Evolutionary conservation across 495 filamentous ascomycete species (phyloP).

Genomic region (Penicillium coprophilum): DNA sequence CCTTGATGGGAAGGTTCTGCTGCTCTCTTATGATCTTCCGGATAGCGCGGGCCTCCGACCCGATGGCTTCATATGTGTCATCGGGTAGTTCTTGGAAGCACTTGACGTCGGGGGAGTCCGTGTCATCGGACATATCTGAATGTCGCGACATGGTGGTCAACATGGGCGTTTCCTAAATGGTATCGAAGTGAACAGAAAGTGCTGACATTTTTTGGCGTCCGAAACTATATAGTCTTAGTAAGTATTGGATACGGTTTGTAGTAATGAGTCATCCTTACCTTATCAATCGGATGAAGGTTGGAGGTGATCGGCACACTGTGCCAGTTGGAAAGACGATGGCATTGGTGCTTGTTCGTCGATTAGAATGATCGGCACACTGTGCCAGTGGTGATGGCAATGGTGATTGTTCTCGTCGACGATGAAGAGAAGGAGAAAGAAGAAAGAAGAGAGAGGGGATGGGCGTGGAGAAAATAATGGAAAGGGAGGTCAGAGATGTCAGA

Average conservation of each 20-base stretch:
- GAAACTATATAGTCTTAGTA: slow-evolving; percentile 4
- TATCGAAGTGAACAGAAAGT: neutral
- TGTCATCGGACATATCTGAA: neutral
- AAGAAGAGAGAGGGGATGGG: too few relatives aligned
- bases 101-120: neutral
- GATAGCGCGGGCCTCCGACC: neutral
- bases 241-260: neutral
- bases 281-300: neutral
- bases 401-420: too few relatives aligned
- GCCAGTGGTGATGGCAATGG: too few relatives aligned
- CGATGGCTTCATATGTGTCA: neutral
- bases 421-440: neutral
- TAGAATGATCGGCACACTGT: too few relatives aligned
- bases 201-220: neutral
- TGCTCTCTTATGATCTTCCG: neutral
- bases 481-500: too few relatives aligned
- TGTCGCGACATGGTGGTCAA: neutral
- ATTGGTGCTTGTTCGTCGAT: too few relatives aligned
- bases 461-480: too few relatives aligned
- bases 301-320: too few relatives aligned
- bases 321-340: too few relatives aligned
- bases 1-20: too few relatives aligned
- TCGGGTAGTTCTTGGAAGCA: neutral
- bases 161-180: neutral
- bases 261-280: neutral